A percentile compares a stretch with the other conserved stretches of the same genome.
These are phyloP conservation scores for Colletotrichum orbiculare DNA, from an alignment of 2,329 filamentous ascomycete species.

Conservation along the genomic window DNA sequence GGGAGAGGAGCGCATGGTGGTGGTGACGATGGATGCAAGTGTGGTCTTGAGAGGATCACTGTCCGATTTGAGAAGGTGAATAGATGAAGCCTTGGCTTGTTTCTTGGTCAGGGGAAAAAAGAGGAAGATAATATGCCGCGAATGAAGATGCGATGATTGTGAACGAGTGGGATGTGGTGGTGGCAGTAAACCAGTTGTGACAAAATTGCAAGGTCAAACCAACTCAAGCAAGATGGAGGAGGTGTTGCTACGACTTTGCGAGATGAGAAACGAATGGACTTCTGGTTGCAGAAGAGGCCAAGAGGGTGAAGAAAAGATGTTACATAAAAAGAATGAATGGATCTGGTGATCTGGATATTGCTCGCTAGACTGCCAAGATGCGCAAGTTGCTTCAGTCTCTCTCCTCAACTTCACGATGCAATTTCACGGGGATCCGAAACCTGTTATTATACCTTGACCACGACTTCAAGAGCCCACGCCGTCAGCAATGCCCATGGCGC, in stretches of 20 bases:
- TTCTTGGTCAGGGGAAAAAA: not conserved
- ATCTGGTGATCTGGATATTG: not conserved
- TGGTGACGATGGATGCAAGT: not conserved
- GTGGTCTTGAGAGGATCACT: constrained; percentile 9
- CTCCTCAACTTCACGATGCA: not conserved
- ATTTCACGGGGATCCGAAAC: constrained; percentile 12
- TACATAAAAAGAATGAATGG: constrained; percentile 1
- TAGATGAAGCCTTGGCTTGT: not conserved
- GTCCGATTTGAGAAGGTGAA: constrained; percentile 2
- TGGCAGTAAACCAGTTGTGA: not conserved
- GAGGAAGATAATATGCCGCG: constrained; percentile 1
- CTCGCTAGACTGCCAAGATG: constrained; percentile 15
- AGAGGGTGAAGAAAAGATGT: no score
- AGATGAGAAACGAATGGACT: constrained; percentile 16
- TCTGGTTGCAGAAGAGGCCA: not conserved
- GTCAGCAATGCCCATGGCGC: no score
- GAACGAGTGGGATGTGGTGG: constrained; percentile 15
- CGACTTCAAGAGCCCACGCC: not conserved
- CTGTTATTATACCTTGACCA: constrained; percentile 20
- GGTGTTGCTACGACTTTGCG: not conserved
- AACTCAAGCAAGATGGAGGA: constrained; percentile 1
- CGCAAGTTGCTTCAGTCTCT: not conserved
- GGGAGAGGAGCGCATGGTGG: constrained; percentile 17
- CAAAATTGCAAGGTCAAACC: constrained; percentile 15
- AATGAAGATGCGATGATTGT: constrained; percentile 10